Base-by-base conservation (phyloP, 768 basidiomycete genomes). In the Leccinellum luteum region DNA sequence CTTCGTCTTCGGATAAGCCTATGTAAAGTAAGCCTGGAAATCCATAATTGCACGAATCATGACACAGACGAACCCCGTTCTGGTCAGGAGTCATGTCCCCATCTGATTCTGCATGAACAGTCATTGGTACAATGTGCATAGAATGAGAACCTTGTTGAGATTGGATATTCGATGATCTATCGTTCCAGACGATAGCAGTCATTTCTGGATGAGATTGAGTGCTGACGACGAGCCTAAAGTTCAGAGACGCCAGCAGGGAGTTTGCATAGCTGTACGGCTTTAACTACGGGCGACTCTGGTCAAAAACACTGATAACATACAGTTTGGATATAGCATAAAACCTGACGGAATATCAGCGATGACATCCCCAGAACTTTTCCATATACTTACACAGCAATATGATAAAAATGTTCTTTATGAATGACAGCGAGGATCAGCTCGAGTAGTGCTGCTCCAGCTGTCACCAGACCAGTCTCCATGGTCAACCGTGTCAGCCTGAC, bases 381-480 rank as follows among this genome's bases (percentile, higher is more conserved):
- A 15, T 5, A 34, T 23, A 60, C 66, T 52, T 50, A 68, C 67
- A 68, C 54, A 2, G 68, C 69, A 4, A 58, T 8, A 32, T 68
- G 63, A 48, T 65, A 63, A 14, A 52, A 7, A 0, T 41, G 13
- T 0, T 51, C 1, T 6, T 4, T 27, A 34, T 13, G 64, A 38
- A 48, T 49, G 6, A 57, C 7, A 3, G 52, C 60, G 14, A 70
- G 50, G 5, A 64, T 31, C 5, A 68, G 53, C 44, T 70, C 67
- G 1, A 63, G 23, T 15, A 70, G 48, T 1, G 61, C 60, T 0
- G 69, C 59, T 6, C 47, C 41, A 6, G 64, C 56, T 12, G 69
- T 70, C 14, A 70, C 49, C 12, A 63, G 54, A 3, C 69, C 69
- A 0, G 69, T 68, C 43, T 70, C 67, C 9, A 69, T 51, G 17